A percentile compares a stretch with the other conserved stretches of the same genome.
Evolutionary conservation across 257 asterid species (phyloP).

Genomic region (Coffea canephora): DNA sequence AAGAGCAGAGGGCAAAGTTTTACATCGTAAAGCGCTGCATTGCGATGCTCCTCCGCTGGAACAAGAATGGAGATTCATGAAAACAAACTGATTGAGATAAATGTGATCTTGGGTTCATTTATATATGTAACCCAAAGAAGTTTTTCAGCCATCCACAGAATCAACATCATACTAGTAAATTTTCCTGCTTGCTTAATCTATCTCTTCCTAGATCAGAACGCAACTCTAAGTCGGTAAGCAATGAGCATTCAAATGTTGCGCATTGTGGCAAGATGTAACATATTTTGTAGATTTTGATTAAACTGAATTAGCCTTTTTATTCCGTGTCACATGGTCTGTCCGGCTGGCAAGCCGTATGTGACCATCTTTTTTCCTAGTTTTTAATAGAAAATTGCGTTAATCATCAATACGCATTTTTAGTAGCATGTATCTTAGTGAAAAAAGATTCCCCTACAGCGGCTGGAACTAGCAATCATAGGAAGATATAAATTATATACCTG

Average conservation of each 20-base stretch:
- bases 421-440: neutral
- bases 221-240: neutral
- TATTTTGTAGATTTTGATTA: slow-evolving; percentile 5
- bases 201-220: slow-evolving; percentile 1
- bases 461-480: slow-evolving; percentile 25
- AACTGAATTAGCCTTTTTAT: slow-evolving; percentile 5
- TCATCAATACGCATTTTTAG: slow-evolving; percentile 1
- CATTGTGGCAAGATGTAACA: slow-evolving; percentile 5
- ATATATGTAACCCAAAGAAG: slow-evolving; percentile 23
- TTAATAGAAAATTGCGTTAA: neutral
- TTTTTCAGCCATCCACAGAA: slow-evolving; percentile 39
- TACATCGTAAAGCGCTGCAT: slow-evolving; percentile 83
- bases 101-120: slow-evolving; percentile 23
- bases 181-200: neutral
- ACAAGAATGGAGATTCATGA: slow-evolving; percentile 71
- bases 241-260: neutral
- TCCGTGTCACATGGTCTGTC: slow-evolving; percentile 28
- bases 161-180: slow-evolving; percentile 19
- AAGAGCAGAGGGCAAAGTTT: slow-evolving; percentile 78
- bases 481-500: slow-evolving; percentile 5
- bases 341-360: slow-evolving; percentile 24
- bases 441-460: slow-evolving; percentile 28
- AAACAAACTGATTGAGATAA: neutral
- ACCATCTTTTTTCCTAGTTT: neutral
- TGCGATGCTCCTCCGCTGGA: slow-evolving; percentile 74